Base-by-base conservation (phyloP, 768 basidiomycete species). In the Russula griseocarnosa region DNA sequence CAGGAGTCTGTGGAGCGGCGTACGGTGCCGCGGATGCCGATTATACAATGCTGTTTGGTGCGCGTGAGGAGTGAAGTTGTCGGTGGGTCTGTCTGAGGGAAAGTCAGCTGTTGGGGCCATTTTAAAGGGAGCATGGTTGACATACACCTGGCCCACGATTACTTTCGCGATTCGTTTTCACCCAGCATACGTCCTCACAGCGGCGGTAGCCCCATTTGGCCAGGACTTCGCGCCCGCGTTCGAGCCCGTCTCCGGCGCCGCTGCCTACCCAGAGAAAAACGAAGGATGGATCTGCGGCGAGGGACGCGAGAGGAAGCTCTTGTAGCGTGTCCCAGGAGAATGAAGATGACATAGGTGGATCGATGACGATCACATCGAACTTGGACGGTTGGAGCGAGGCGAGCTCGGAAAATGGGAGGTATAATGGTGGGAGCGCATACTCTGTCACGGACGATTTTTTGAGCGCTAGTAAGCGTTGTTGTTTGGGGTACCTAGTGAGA, bases 131-230 rank as follows among this genome's bases (percentile, higher is more conserved):
- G 49, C 18, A 40, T 13, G 18, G 7, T 2, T 1, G 34, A 78
- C 86, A 70, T 72, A 90, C 88, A 61, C 89, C 90, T 58, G 92
- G 87, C 2, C 90, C 90, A 18, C 79, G 79, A 72, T 90, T 89
- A 26, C 77, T 81, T 24, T 75, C 79, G 63, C 81, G 82, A 73
- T 98, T 99, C 52, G 93, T 95, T 77, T 93, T 94, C 61, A 97
- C 88, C 95, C 94, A 98, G 5, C 97, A 92, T n/a, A 99, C 91
- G 72, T 99, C 97, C 71, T 99, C 97, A 70, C 94, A 97, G 56
- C 97, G 76, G 49, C 94, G 79, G 72, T 94, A 96, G 4, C 96
- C 97, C 95, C 96, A 99, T 74, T 85, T 89, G 1, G 87, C 90
- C 44, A 99, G 81, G 30, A 95, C 79, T 74, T 98, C 96, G 38